Conservation (phyloP, 805 yeast species). For the Yarrowia alimentaria region DNA sequence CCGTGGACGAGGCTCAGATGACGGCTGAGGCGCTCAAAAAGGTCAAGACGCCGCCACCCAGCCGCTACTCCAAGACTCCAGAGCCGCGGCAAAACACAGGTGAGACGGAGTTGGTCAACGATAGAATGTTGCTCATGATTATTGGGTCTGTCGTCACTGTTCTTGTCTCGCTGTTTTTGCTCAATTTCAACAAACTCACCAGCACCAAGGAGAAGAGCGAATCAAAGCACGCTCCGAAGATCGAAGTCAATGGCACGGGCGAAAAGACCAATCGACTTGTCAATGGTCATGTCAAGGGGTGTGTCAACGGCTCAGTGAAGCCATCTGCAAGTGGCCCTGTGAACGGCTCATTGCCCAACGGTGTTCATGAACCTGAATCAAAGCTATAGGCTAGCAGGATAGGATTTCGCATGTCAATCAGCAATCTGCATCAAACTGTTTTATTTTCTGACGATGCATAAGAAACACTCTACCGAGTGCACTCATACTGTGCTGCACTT, state of each 20-base stretch:
- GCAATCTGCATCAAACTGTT: too few species aligned
- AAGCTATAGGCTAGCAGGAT: too few species aligned
- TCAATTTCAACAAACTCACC: not conserved
- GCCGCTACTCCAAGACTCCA: constrained; percentile 5
- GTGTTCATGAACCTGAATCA: too few species aligned
- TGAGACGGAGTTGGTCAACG: constrained; percentile 7
- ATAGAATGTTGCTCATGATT: constrained; percentile 8
- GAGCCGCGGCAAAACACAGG: constrained; percentile 1
- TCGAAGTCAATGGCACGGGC: not conserved
- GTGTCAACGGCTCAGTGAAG: too few species aligned
- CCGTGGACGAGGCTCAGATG: constrained; percentile 5
- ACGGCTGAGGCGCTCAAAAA: constrained; percentile 6
- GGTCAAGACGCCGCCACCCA: constrained; percentile 23
- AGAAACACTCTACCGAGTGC: too few species aligned
- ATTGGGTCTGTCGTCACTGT: constrained; percentile 1
- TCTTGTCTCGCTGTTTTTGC: not conserved
- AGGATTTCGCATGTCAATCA: too few species aligned
- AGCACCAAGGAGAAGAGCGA: not conserved
- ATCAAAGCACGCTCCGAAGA: not conserved
- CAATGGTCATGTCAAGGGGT: too few species aligned
- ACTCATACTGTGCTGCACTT: too few species aligned
- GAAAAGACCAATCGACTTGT: too few species aligned
- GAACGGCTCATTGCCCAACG: too few species aligned
- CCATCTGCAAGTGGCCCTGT: too few species aligned
- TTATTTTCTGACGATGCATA: too few species aligned